Evolutionary conservation across 2,329 filamentous ascomycete genomes (phyloP), one percentile per base, ranked within the genome.

Genomic region (Clonostachys rhizophaga): DNA sequence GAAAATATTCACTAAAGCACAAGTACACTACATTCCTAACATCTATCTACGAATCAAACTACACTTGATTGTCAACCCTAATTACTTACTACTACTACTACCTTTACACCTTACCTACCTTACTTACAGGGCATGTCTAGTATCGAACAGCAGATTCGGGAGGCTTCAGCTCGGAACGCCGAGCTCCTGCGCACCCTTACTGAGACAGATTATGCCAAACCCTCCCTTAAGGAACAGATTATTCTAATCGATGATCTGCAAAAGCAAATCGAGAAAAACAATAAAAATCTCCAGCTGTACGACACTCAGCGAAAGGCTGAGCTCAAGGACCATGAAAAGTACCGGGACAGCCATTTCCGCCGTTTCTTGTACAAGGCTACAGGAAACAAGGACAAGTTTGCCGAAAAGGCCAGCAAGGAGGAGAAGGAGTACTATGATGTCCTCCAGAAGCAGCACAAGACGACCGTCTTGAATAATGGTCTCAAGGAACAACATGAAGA

Each of bases 331-430:
- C 76, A 81, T 50, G 65, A 75, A 46, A 71, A 68, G 46, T 78
- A 79, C 55, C 72, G 74, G 47, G 72, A 79, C 61, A 75, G 71
- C 41, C 70, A 73, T 43, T 63, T 79, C 55, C 70, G 68, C 46
- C 73, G 77, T 37, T 75, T 78, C 54, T 64, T 72, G 37, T 76
- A 76, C 66, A 75, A 71, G 49, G 63, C 77, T 10, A 65, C 70
- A 5, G 72, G 78, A 30, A 71, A 71, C 50, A 67, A 67, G 40
- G 72, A 58, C 4, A 54, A 55, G 9, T 63, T 60, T 43, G 61
- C 65, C 14, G 67, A 68, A n/a, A 69, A 67, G 44, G 73, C 75
- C 13, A 68, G 69, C 43, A 76, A 74, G 50, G 78, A 81, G 58
- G 43, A 46, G 40, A 61, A 64, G 40, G 77, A 81, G 51, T 82